Evolutionary conservation across 805 yeast genomes (phyloP), one percentile per base, ranked within the genome.

Genomic region (Clavispora carvajalis): DNA sequence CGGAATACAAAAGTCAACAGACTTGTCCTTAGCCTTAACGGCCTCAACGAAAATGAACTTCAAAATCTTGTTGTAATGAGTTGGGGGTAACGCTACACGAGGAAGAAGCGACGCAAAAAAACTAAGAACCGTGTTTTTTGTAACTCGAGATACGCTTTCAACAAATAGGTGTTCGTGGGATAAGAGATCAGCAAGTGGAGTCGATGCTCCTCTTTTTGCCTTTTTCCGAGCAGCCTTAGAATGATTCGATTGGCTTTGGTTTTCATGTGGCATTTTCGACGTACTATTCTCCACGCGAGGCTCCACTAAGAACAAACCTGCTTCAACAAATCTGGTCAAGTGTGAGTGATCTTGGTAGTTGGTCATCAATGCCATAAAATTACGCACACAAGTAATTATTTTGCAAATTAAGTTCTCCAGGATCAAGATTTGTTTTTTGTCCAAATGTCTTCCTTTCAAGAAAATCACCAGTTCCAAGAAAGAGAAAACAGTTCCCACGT

Each of bases 101-200:
- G 70, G 57, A 19, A 85, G 57, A 7, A 82, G 60, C 1, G 64
- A 53, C 13, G 59, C 63, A 43, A 85, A 71, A 49, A 86, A 83
- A 2, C 43, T 40, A 37, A 74, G 57, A 7, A 78, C 64, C 0
- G 49, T 39, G 2, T 30, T 22, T 13, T 63, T 45, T 7, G 79
- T 73, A 1, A 41, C 21, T 0, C 45, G 29, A 5, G 80, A 67
- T 12, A 77, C 69, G 8, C 63, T 58, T 7, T 61, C 53, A 22
- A 58, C 56, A 51, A 84, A 83, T 39, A 77, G 65, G 39, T 76
- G 79, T 34, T 80, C 69, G 57, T 83, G 85, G 1, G 89, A 79
- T 35, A 82, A 65, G 22, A 83, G 55, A 61, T 85, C 95, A 7
- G 90, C 75, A 46, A 82, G 60, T 4, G 88, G 79, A 21, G 69